These are phyloP conservation scores for Leptographium galeiforme DNA, from an alignment of 2,329 filamentous ascomycete species.

Conservation along the genomic window DNA sequence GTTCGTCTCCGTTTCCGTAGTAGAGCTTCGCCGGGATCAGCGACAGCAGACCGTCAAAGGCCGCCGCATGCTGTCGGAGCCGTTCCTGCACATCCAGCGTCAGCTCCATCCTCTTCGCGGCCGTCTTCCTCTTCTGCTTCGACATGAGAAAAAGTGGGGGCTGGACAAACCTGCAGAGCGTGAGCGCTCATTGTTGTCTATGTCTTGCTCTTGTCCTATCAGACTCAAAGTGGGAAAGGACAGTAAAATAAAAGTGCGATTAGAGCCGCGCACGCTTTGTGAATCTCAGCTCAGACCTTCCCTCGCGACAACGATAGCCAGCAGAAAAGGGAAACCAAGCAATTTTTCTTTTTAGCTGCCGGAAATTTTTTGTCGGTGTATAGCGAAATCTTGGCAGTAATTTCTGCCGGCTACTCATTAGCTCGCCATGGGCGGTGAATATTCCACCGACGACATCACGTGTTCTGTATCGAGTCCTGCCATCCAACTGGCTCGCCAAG, in stretches of 20 bases:
- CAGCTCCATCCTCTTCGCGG: neutral
- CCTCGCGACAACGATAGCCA: neutral
- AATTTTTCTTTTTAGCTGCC: constrained; percentile 3
- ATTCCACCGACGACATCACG: constrained; percentile 14
- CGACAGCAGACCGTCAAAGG: constrained; percentile 76
- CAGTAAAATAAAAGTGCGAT: neutral
- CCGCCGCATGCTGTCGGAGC: constrained; percentile 48
- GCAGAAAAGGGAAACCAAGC: neutral
- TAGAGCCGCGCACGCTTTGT: neutral
- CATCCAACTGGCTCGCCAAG: too few species aligned
- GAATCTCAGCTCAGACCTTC: neutral
- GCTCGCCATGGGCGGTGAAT: constrained; percentile 9
- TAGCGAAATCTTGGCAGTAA: constrained; percentile 12
- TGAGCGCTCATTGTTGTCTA: constrained; percentile 8
- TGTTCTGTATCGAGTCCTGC: too few species aligned
- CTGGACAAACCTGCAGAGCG: constrained; percentile 11
- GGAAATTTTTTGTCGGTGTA: constrained; percentile 15
- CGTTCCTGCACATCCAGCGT: constrained; percentile 29
- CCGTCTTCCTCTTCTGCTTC: neutral
- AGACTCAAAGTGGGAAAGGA: neutral
- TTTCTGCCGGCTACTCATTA: neutral
- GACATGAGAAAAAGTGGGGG: neutral
- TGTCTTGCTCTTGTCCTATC: neutral
- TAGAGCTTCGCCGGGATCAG: constrained; percentile 85
- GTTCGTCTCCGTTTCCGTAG: constrained; percentile 75